Evolutionary conservation across 805 yeast species (phyloP).

Genomic region (Cyberlindnera petersonii): DNA sequence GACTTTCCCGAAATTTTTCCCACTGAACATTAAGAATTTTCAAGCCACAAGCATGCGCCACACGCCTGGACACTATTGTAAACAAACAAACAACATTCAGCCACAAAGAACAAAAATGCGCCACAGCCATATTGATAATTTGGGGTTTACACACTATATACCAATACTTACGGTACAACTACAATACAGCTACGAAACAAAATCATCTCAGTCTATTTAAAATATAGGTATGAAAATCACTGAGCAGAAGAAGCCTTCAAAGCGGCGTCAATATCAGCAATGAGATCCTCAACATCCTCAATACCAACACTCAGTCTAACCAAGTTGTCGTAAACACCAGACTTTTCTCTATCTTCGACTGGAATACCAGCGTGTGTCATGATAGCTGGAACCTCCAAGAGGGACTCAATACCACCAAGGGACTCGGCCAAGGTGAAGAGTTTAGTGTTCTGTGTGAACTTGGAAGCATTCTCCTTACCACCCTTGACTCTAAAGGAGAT

Average conservation of each 20-base stretch:
- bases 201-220: too few species aligned
- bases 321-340: conserved; percentile 79
- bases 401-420: conserved; percentile 83
- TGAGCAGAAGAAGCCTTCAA: conserved; percentile 35
- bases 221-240: too few species aligned
- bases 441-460: conserved; percentile 69
- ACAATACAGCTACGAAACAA: too few species aligned
- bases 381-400: conserved; percentile 82
- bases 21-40: conserved; percentile 1
- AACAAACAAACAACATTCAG: too few species aligned
- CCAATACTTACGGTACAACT: too few species aligned
- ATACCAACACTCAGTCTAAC: conserved; percentile 84
- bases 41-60: conserved; percentile 7
- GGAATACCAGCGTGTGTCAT: conserved; percentile 95
- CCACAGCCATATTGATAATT: not conserved
- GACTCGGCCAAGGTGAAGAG: conserved; percentile 86
- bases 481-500: conserved; percentile 83
- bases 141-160: too few species aligned
- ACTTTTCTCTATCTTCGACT: conserved; percentile 66
- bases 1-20: conserved; percentile 12
- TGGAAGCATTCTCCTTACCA: conserved; percentile 71
- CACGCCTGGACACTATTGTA: not conserved
- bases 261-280: conserved; percentile 70
- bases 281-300: conserved; percentile 75
- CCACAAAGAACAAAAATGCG: too few species aligned